These are phyloP conservation scores for Lichina pygmaea DNA, from an alignment of 495 filamentous ascomycete genomes.

Conservation along the genomic window DNA sequence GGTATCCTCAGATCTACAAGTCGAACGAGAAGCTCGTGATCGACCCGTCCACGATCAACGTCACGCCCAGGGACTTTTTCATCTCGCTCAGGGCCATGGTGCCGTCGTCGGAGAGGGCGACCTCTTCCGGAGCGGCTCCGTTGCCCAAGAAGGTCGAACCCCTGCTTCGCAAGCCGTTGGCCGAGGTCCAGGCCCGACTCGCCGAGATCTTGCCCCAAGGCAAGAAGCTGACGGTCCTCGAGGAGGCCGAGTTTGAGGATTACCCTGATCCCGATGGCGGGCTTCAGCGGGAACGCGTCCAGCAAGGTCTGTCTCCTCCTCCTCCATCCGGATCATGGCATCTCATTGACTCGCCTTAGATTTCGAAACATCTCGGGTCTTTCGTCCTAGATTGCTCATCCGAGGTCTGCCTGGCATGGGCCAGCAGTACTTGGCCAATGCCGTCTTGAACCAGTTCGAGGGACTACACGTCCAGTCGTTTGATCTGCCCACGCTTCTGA, in stretches of 20 bases:
- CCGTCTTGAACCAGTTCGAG: slow-evolving; percentile 71
- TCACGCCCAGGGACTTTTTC: slow-evolving; percentile 88
- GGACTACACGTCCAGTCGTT: slow-evolving; percentile 87
- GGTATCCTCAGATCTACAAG: slow-evolving; percentile 86
- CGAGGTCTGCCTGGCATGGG: slow-evolving; percentile 67
- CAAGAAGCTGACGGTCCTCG: slow-evolving; percentile 63
- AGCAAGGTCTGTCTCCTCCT: slow-evolving; percentile 18
- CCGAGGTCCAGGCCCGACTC: slow-evolving; percentile 33
- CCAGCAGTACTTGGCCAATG: slow-evolving; percentile 71
- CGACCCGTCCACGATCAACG: slow-evolving; percentile 53
- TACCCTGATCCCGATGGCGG: slow-evolving; percentile 44
- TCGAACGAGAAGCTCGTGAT: slow-evolving; percentile 77
- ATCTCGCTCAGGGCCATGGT: slow-evolving; percentile 85
- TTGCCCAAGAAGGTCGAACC: slow-evolving; percentile 58
- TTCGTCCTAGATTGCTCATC: slow-evolving; percentile 65
- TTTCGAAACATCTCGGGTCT: slow-evolving; percentile 72
- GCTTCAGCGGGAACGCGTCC: slow-evolving; percentile 61
- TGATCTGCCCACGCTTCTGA: slow-evolving; percentile 61
- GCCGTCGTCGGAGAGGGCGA: slow-evolving; percentile 74
- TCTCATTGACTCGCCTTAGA: slow-evolving; percentile 14
- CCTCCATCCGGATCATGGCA: neutral
- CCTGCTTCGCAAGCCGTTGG: slow-evolving; percentile 44
- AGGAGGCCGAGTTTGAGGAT: slow-evolving; percentile 87
- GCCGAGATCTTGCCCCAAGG: slow-evolving; percentile 56
- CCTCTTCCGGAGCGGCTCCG: slow-evolving; percentile 52